phyloP scores from a whole-genome alignment of 2,329 filamentous ascomycete genomes.

The Bipolaris sorokiniana region DNA sequence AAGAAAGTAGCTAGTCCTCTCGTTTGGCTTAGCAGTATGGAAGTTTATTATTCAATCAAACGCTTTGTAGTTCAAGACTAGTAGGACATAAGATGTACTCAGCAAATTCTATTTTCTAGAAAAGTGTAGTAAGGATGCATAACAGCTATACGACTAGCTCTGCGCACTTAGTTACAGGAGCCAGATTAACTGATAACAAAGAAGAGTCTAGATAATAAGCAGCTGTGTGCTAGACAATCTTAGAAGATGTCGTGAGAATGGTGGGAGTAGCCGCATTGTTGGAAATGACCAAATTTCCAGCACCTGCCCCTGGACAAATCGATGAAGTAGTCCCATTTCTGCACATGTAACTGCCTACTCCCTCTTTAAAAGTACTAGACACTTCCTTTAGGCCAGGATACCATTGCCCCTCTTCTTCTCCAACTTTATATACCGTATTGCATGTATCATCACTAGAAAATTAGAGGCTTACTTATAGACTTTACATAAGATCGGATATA shows the following conservation, averaged over 20 bases:
- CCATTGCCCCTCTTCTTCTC: constrained; percentile 4
- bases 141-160: too few species aligned
- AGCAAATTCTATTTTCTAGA: too few species aligned
- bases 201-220: neutral
- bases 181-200: neutral
- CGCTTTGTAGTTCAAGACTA: too few species aligned
- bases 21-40: too few species aligned
- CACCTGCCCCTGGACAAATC: constrained; percentile 7
- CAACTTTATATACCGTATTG: neutral
- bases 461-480: constrained; percentile 4
- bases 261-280: neutral
- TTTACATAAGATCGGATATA: constrained; percentile 5
- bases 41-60: too few species aligned
- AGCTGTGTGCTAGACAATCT: too few species aligned
- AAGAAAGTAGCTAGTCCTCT: too few species aligned
- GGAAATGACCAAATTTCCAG: neutral
- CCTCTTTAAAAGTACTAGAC: constrained; percentile 6
- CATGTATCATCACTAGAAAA: constrained; percentile 10
- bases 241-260: too few species aligned
- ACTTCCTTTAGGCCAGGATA: constrained; percentile 9
- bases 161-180: too few species aligned
- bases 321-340: constrained; percentile 12
- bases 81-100: too few species aligned
- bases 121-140: too few species aligned
- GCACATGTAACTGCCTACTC: constrained; percentile 18